phyloP scores from a whole-genome alignment of 129 eudicot species.

The Solidago caesia region DNA sequence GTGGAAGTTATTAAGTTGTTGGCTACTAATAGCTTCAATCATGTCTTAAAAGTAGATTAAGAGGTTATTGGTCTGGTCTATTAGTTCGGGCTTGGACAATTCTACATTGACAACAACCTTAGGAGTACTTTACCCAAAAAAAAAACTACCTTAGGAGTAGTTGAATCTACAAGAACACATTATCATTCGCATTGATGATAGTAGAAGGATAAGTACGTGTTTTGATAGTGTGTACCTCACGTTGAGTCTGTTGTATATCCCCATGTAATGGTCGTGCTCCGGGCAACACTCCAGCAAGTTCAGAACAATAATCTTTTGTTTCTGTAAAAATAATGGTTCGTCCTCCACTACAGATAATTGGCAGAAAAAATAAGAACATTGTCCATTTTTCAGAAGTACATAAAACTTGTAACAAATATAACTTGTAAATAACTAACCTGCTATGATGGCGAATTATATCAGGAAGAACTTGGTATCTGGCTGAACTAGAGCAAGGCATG shows the following conservation, averaged over 20 bases:
- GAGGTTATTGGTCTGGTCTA: background rate
- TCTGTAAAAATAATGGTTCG: constrained; percentile 89
- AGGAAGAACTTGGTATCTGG: constrained; percentile 86
- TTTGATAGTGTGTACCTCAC: constrained; percentile 59
- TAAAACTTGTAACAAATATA: background rate
- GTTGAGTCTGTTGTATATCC: constrained; percentile 88
- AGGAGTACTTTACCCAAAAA: too few relatives aligned
- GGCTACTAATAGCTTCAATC: background rate
- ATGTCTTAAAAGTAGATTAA: background rate
- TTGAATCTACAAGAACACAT: background rate
- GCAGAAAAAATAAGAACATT: background rate
- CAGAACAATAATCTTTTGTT: constrained; percentile 87
- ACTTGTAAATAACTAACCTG: constrained; percentile 41
- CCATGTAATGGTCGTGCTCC: constrained; percentile 98
- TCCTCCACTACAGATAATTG: constrained; percentile 66
- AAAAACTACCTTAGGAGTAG: too few relatives aligned
- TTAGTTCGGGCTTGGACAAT: background rate
- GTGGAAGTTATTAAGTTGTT: background rate
- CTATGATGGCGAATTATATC: constrained; percentile 91
- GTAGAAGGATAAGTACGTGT: background rate
- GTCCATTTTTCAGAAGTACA: background rate
- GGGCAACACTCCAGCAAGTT: constrained; percentile 70
- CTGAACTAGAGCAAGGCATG: constrained; percentile 79
- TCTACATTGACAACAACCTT: background rate
- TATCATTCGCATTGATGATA: background rate